These are phyloP conservation scores for Solanum hybrid DNA, from an alignment of 305 asterid species.

Conservation along the genomic window DNA sequence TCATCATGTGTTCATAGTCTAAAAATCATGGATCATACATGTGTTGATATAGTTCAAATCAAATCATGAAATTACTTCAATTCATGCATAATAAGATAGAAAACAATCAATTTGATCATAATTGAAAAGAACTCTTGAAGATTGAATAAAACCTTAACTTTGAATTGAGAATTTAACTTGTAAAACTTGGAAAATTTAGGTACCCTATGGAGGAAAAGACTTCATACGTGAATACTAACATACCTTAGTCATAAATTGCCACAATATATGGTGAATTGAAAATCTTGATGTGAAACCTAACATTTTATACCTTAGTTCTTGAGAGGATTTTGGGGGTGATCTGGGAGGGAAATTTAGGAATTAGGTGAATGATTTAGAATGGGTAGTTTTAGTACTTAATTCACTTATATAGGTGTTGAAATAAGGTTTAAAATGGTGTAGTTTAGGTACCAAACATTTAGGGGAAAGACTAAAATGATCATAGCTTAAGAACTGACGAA, in stretches of 20 bases:
- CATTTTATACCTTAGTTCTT: neutral
- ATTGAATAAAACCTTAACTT: neutral
- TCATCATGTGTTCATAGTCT: neutral
- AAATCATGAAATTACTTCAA: neutral
- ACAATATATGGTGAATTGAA: neutral
- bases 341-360: neutral
- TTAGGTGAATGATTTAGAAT: neutral
- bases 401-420: neutral
- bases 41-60: neutral
- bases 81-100: neutral
- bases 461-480: neutral
- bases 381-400: neutral
- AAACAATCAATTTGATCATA: neutral
- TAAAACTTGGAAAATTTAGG: neutral
- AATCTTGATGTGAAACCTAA: neutral
- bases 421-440: neutral
- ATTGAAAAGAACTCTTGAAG: neutral
- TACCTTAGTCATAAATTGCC: neutral
- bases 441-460: neutral
- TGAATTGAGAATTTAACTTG: neutral
- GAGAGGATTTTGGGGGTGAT: neutral
- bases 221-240: neutral
- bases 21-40: neutral
- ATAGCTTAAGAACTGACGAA: neutral
- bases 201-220: neutral